phyloP scores from a whole-genome alignment of 306 rosid genomes.

The Oxytropis ochrocephala region DNA sequence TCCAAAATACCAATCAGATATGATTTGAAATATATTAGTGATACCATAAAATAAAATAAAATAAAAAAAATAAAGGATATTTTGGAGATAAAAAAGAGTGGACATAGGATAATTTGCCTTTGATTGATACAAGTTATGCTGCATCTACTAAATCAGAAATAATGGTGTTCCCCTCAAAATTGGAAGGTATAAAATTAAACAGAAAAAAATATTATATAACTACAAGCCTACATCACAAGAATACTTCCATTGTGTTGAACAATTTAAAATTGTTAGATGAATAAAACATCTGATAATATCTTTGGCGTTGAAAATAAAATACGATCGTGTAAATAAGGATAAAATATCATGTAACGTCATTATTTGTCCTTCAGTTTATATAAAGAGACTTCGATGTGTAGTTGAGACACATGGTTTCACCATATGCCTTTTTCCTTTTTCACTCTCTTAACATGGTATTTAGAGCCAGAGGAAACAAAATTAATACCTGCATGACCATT shows the following conservation, averaged over 20 bases:
- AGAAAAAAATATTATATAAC: background rate
- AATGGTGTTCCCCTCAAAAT: background rate
- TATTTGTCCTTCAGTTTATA: too few relatives aligned
- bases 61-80: background rate
- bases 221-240: background rate
- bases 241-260: background rate
- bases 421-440: too few relatives aligned
- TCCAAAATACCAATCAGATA: background rate
- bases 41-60: background rate
- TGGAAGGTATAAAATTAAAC: background rate
- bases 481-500: slow-evolving; percentile 90
- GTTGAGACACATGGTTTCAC: too few relatives aligned
- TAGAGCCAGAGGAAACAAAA: slow-evolving; percentile 8
- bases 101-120: background rate
- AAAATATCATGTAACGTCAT: too few relatives aligned
- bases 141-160: background rate
- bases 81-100: background rate
- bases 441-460: too few relatives aligned
- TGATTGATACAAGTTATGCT: background rate
- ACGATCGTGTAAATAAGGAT: too few relatives aligned
- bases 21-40: background rate
- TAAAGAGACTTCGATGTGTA: too few relatives aligned
- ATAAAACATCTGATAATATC: background rate
- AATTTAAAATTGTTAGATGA: background rate
- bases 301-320: too few relatives aligned